phyloP scores from a whole-genome alignment of 75 land plant species.

The Adiantum capillusveneris region DNA sequence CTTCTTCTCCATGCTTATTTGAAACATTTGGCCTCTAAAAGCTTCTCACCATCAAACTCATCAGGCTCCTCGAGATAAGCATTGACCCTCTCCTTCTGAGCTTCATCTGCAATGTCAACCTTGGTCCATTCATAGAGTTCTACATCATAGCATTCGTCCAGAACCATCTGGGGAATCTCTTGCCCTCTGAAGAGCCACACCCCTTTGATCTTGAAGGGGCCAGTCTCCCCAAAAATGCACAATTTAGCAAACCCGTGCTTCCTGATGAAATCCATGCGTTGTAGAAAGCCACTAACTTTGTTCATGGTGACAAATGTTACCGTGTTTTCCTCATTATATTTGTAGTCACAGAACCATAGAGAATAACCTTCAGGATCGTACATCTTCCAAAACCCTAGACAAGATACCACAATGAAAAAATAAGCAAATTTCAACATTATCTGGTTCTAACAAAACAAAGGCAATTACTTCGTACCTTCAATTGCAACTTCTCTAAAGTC shows the following conservation, averaged over 20 bases:
- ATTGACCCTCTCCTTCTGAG: constrained; percentile 75
- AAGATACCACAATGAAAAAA: too few relatives aligned
- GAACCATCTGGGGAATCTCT: constrained; percentile 74
- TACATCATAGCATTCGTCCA: constrained; percentile 84
- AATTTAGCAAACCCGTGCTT: constrained; percentile 98
- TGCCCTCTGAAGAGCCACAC: constrained; percentile 94
- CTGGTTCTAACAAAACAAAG: too few relatives aligned
- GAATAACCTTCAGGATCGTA: constrained; percentile 98
- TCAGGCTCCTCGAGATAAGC: constrained; percentile 92
- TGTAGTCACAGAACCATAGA: constrained; percentile 96
- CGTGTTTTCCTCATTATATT: constrained; percentile 89
- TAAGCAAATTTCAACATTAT: too few relatives aligned
- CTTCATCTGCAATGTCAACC: constrained; percentile 74
- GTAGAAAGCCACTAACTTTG: constrained; percentile 90
- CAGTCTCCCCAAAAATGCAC: constrained; percentile 68
- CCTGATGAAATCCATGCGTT: constrained; percentile 85
- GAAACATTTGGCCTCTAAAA: constrained; percentile 94
- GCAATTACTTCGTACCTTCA: constrained; percentile 42
- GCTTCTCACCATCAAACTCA: constrained; percentile 73
- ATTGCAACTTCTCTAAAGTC: constrained; percentile 95
- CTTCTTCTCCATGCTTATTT: constrained; percentile 44
- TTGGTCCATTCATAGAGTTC: constrained; percentile 90
- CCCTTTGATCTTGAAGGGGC: constrained; percentile 89
- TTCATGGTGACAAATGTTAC: constrained; percentile 92
- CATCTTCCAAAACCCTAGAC: constrained; percentile 98